Evolutionary conservation across 495 filamentous ascomycete species (phyloP), one percentile per base, ranked within the genome.

Genomic region (Hypoxylon cercidicola): DNA sequence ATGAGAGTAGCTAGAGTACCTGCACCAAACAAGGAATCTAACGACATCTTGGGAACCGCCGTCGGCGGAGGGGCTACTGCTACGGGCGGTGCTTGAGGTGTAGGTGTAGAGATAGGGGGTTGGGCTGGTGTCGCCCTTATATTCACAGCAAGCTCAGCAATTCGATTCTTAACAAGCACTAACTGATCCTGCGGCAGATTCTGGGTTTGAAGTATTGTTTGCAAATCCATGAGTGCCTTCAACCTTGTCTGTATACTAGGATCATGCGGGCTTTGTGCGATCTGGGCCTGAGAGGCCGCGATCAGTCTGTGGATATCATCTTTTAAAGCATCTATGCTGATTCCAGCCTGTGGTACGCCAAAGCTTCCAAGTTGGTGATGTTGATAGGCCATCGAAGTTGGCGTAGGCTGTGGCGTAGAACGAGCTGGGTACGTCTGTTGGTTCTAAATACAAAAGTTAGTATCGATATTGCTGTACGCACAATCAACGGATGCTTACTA

Each of bases 181-280:
- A 97, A 82, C 78, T 96, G 88, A 66, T 93, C 87, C 71, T 87
- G 88, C 45, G 90, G 87, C 69, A 97, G 84, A 68, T 92, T 85
- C 71, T 91, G 90, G 64, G 81, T 87, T 70, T 90, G 84, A 76
- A 98, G 78, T 70, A 97, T 87, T 45, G 75, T 84, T 78, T 97
- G 89, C 62, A 98, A 84, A 75, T 94, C 92, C 75, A 96, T 77
- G 66, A 98, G 83, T 16, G 93, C 92, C 75, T 93, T 90, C 70
- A 98, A 77, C 69, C 88, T 89, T 60, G 85, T 86, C 77, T 93
- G 88, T 64, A 89, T 82, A 71, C 85, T 84, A 74, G 81, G 77
- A 80, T 97, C 90, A 78, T 85, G 84, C 37, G 87, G 88, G 74
- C 87, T 89, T 49, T 84, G 84, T 61, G 88, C 89, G 77, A 90